Base-by-base conservation (phyloP, 352 stramenopile species). In the Phytopythium mirpurense region DNA sequence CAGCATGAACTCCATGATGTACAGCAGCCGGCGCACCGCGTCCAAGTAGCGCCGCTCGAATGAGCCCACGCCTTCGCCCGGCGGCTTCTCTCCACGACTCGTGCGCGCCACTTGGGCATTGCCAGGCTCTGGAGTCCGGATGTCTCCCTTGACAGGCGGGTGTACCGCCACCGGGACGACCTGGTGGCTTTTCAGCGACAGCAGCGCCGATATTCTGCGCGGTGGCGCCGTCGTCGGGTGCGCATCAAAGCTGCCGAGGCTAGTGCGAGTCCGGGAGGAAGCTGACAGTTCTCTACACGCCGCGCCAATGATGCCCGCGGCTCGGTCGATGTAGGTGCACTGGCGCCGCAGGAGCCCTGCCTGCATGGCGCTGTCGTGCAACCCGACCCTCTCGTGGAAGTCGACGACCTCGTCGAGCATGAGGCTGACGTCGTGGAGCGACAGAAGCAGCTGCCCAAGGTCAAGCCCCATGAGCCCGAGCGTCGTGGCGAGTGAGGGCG, bases 391-490 rank as follows among this genome's bases (percentile, higher is more conserved):
- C n/a, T 52, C 31, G 7, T 52, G 45, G 19, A 42, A 21, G 14
- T 16, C 18, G 2, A 24, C 29, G 19, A 40, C n/a, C n/a, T 52
- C 45, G 14, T 19, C 29, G 29, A 52, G 19, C 12, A 52, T 6
- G 9, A 41, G 27, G 0, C n/a, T 46, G 16, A 69, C 15, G 36
- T 59, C 60, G 7, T 48, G 43, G 9, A 67, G 34, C 7, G 55
- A 59, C 16, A 59, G 6, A 1, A 6, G 5, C 29, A 63, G 37
- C 32, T 54, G 54, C 6, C 54, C 11, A 7, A 59, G 10, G 36
- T 67, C 55, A 18, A 58, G 35, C 9, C 31, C 5, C 61, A 68
- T 65, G 15, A 65, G 37, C 35, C 57, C 56, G 36, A 61, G 18
- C 12, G 52, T 61, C n/a, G 51, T 46, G 6, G 29, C 18, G 1